Evolutionary conservation across 2,329 filamentous ascomycete genomes (phyloP).

Genomic region (Xylaria sp.): DNA sequence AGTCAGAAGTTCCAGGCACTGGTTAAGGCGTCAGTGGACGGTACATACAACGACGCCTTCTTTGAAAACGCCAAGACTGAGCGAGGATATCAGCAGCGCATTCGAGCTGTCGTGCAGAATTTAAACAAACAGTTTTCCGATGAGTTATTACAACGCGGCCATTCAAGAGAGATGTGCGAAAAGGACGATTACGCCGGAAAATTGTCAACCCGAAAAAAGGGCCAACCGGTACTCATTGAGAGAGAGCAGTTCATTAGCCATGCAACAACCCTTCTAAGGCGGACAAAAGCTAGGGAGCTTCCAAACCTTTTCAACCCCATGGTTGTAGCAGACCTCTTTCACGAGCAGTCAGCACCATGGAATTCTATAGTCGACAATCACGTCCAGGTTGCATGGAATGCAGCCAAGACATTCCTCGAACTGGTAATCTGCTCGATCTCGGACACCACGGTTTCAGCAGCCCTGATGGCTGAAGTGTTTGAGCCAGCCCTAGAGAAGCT

Average conservation of each 20-base stretch:
- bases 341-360: slow-evolving; percentile 63
- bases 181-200: background rate
- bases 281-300: slow-evolving; percentile 59
- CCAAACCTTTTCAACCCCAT: slow-evolving; percentile 66
- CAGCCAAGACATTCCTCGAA: slow-evolving; percentile 53
- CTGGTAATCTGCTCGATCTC: slow-evolving; percentile 47
- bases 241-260: slow-evolving; percentile 48
- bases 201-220: background rate
- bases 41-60: slow-evolving; percentile 57
- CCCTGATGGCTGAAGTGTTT: slow-evolving; percentile 46
- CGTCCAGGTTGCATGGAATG: slow-evolving; percentile 51
- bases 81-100: slow-evolving; percentile 47
- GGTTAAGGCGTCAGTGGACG: slow-evolving; percentile 52
- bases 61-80: slow-evolving; percentile 48
- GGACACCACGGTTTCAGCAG: slow-evolving; percentile 22
- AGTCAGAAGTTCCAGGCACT: slow-evolving; percentile 52
- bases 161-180: slow-evolving; percentile 40
- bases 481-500: slow-evolving; percentile 48
- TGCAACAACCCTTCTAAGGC: slow-evolving; percentile 46
- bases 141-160: slow-evolving; percentile 49
- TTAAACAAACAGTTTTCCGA: slow-evolving; percentile 53
- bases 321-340: slow-evolving; percentile 64
- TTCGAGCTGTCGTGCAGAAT: slow-evolving; percentile 61
- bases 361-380: slow-evolving; percentile 53
- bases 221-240: background rate